phyloP scores from a whole-genome alignment of 1,284 basidiomycete genomes.

The Ceratobasidium sp. region DNA sequence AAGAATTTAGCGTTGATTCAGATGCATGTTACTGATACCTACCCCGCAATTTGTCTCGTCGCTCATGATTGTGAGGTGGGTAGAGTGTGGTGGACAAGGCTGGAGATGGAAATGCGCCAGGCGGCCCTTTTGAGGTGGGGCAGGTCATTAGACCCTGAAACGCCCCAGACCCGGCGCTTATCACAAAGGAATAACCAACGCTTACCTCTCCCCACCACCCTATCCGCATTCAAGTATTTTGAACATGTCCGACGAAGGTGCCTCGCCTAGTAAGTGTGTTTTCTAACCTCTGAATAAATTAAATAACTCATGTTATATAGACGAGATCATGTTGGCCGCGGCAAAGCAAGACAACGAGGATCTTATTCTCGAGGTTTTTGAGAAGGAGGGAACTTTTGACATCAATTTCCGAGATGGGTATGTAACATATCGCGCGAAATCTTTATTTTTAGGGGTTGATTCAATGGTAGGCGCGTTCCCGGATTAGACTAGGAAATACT shows the following conservation, averaged over 20 bases:
- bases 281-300: neutral
- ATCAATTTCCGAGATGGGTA: slow-evolving; percentile 83
- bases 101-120: neutral
- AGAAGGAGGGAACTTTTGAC: slow-evolving; percentile 62
- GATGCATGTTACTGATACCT: neutral
- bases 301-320: slow-evolving; percentile 52
- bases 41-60: slow-evolving; percentile 20
- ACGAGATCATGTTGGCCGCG: slow-evolving; percentile 76
- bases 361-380: slow-evolving; percentile 66
- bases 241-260: slow-evolving; percentile 39
- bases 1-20: neutral
- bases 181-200: slow-evolving; percentile 20
- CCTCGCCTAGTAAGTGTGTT: slow-evolving; percentile 40
- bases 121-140: slow-evolving; percentile 17
- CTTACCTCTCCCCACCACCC: slow-evolving; percentile 23
- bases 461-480: slow-evolving; percentile 18
- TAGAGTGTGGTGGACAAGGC: neutral
- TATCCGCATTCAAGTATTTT: slow-evolving; percentile 1
- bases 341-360: slow-evolving; percentile 80
- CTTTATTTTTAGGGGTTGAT: slow-evolving; percentile 25
- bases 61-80: slow-evolving; percentile 7
- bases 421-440: slow-evolving; percentile 47
- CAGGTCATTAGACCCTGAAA: no score
- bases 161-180: slow-evolving; percentile 30
- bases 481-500: slow-evolving; percentile 72